phyloP scores from a whole-genome alignment of 768 basidiomycete genomes.

The Tylopilus sp. region DNA sequence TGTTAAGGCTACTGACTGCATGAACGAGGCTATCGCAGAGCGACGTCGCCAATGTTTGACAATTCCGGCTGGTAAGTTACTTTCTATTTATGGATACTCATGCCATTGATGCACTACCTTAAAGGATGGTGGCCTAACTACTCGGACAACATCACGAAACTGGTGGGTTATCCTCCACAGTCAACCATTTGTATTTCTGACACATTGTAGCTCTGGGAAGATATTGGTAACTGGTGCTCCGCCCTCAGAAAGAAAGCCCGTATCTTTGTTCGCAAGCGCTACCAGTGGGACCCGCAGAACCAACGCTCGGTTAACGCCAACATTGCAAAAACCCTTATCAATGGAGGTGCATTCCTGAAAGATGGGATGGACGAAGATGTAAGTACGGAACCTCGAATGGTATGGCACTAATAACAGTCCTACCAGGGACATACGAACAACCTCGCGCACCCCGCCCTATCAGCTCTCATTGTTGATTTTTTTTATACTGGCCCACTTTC shows the following conservation, averaged over 20 bases:
- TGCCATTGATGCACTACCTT: too few species aligned
- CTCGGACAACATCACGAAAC: neutral
- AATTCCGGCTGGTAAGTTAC: neutral
- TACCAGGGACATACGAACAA: neutral
- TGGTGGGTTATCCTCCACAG: neutral
- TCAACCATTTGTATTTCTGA: neutral
- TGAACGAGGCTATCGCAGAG: neutral
- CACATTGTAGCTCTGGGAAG: neutral
- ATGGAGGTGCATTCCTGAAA: neutral
- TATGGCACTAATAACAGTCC: neutral
- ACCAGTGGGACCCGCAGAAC: neutral
- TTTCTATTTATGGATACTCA: too few species aligned
- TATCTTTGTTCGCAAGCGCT: neutral
- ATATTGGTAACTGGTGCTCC: neutral
- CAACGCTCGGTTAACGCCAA: neutral
- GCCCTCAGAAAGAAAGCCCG: neutral
- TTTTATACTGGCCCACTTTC: neutral
- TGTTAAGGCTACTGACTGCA: neutral
- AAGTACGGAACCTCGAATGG: too few species aligned
- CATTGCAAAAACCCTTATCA: neutral
- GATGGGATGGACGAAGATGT: neutral
- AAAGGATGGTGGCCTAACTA: neutral
- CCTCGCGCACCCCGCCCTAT: neutral
- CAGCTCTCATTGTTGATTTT: too few species aligned
- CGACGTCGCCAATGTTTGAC: neutral